A percentile compares a stretch with the other conserved stretches of the same genome.
Evolutionary conservation across 345 rosid genomes (phyloP).

Genomic region (Moricandia moricandioides): DNA sequence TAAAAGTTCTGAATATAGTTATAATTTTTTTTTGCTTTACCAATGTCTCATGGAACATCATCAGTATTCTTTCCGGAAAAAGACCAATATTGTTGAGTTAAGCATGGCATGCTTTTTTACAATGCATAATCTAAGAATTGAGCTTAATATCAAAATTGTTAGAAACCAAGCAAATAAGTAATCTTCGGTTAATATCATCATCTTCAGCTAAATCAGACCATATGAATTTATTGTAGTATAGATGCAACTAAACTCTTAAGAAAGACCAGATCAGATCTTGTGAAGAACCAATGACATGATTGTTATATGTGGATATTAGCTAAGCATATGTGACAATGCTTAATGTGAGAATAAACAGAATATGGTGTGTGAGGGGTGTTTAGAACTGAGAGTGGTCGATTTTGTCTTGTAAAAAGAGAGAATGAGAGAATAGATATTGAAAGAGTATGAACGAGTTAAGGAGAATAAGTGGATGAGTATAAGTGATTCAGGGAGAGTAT

Average conservation of each 20-base stretch:
- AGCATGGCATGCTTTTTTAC: neutral
- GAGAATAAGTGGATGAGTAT: too few relatives aligned
- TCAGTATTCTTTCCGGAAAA: neutral
- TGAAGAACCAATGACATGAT: too few relatives aligned
- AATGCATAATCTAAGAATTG: neutral
- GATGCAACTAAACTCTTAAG: neutral
- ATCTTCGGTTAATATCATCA: too few relatives aligned
- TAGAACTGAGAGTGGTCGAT: too few relatives aligned
- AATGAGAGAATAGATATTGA: too few relatives aligned
- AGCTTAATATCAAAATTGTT: neutral
- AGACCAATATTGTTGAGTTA: neutral
- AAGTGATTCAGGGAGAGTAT: too few relatives aligned
- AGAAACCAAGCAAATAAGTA: neutral
- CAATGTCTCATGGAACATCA: neutral
- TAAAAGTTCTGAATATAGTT: neutral
- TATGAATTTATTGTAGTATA: neutral
- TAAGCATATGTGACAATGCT: neutral
- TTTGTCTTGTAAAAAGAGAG: too few relatives aligned
- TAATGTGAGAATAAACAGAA: too few relatives aligned
- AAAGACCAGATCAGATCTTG: neutral
- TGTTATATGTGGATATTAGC: too few relatives aligned
- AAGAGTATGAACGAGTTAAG: too few relatives aligned
- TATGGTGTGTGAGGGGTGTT: too few relatives aligned
- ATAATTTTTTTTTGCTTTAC: neutral
- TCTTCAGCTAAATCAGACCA: neutral